Conservation (phyloP, 2,329 filamentous ascomycete species). For the Colletotrichum eremochloae region DNA sequence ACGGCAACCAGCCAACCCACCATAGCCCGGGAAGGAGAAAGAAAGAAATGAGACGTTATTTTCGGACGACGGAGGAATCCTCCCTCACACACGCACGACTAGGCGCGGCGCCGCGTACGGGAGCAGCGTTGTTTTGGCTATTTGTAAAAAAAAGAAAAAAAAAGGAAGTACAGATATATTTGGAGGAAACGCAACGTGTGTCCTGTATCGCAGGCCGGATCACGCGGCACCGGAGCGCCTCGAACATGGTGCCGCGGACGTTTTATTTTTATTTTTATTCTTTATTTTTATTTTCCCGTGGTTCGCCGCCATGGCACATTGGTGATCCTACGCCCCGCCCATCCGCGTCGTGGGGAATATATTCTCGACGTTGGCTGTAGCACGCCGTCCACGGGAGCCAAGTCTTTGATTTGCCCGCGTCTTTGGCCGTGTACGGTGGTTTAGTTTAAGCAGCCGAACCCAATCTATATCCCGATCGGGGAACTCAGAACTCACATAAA, state of each 20-base stretch:
- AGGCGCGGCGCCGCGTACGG: not conserved
- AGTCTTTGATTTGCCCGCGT: slow-evolving; percentile 11
- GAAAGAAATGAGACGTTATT: not conserved
- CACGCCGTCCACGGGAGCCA: slow-evolving; percentile 16
- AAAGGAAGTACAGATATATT: not conserved
- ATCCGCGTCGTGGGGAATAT: slow-evolving; percentile 16
- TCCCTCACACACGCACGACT: not conserved
- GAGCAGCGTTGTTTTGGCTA: too few species aligned
- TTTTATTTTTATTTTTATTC: not conserved
- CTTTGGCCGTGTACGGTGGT: not conserved
- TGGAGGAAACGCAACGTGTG: not conserved
- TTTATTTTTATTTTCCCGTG: not conserved
- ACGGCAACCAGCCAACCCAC: not conserved
- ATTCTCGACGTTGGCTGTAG: slow-evolving; percentile 27
- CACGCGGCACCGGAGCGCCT: not conserved
- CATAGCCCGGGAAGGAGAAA: not conserved
- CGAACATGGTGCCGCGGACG: not conserved
- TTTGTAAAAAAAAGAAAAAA: not conserved
- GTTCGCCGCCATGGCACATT: not conserved
- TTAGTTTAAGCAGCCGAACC: not conserved
- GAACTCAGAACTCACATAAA: not conserved
- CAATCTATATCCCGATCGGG: not conserved
- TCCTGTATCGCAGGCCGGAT: not conserved
- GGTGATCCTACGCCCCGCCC: not conserved
- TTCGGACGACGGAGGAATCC: not conserved